Conservation (phyloP, 169 alveolate genomes). For the Cryptosporidium andersoni region DNA sequence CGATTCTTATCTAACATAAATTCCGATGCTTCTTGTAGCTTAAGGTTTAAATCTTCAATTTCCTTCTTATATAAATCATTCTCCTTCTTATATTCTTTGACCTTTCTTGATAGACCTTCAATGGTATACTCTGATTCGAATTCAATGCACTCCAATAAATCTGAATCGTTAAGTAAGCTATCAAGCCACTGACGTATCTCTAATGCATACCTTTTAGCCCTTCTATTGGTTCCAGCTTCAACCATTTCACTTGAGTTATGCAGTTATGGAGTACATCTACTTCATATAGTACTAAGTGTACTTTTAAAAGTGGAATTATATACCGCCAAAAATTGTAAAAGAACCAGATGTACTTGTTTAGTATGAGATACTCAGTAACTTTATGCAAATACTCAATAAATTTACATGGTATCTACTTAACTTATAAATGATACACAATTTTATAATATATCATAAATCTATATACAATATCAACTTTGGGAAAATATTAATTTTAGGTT, state of each 20-base stretch:
- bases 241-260: background rate
- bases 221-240: conserved; percentile 46
- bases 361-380: no score
- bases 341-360: no score
- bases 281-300: no score
- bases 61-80: conserved; percentile 27
- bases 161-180: conserved; percentile 26
- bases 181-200: conserved; percentile 68
- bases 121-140: conserved; percentile 46
- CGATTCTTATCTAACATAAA: conserved; percentile 11
- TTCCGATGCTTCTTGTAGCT: conserved; percentile 34
- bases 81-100: conserved; percentile 5
- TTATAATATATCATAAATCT: background rate
- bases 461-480: background rate
- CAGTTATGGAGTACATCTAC: background rate
- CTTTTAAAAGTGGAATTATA: no score
- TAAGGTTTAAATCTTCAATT: conserved; percentile 45
- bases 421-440: no score
- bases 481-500: no score
- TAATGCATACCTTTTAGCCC: conserved; percentile 61
- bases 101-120: conserved; percentile 40
- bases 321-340: no score
- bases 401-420: no score
- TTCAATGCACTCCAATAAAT: conserved; percentile 37
- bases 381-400: no score